Evolutionary conservation across 1,139 yeast genomes (phyloP).

Genomic region (Debaryomyces fabryi): DNA sequence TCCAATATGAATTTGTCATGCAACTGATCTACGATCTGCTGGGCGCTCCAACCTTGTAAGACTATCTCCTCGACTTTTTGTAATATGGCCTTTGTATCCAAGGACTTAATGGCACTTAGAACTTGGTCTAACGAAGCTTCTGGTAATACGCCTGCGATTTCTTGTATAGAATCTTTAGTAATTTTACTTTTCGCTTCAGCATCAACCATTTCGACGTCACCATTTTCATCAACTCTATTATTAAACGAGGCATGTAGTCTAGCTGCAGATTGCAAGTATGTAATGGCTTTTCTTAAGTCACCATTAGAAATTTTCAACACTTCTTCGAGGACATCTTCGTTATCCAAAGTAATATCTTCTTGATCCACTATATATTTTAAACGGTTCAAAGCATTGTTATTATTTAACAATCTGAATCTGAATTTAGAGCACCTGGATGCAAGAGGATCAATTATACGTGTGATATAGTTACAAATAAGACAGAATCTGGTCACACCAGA

Average conservation of each 20-base stretch:
- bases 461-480: conserved; percentile 91
- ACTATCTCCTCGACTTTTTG: conserved; percentile 56
- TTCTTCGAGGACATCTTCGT: conserved; percentile 55
- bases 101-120: conserved; percentile 40
- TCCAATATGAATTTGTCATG: conserved; percentile 73
- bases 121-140: conserved; percentile 50
- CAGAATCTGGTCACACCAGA: conserved; percentile 92
- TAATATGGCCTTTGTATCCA: conserved; percentile 42
- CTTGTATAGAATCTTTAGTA: conserved; percentile 54
- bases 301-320: conserved; percentile 76
- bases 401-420: conserved; percentile 79
- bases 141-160: conserved; percentile 87
- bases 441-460: conserved; percentile 92
- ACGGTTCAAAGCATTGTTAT: conserved; percentile 68
- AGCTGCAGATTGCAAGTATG: conserved; percentile 85
- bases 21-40: conserved; percentile 74
- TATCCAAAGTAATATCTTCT: conserved; percentile 52
- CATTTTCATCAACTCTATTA: conserved; percentile 20
- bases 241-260: conserved; percentile 48
- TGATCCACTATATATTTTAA: conserved; percentile 59
- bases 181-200: conserved; percentile 27
- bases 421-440: conserved; percentile 97
- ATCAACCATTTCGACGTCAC: conserved; percentile 32
- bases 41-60: conserved; percentile 85
- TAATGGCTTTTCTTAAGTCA: conserved; percentile 91